Evolutionary conservation across 2,329 filamentous ascomycete species (phyloP).

Genomic region (Ascochyta pisi): DNA sequence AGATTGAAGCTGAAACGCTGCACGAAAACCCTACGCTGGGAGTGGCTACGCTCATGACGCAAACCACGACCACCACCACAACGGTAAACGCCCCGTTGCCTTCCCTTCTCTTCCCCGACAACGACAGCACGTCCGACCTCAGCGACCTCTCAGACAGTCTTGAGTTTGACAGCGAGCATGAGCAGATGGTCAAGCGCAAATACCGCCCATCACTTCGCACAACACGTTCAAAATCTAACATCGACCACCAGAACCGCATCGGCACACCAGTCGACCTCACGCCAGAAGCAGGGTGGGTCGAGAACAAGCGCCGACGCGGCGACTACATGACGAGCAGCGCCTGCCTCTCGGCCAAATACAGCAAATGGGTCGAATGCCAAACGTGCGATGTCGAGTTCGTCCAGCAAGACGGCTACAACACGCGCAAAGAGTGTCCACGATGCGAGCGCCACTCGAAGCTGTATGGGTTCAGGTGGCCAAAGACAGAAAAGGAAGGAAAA

Average conservation of each 20-base stretch:
- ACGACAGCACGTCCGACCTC: slow-evolving; percentile 47
- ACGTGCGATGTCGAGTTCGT: slow-evolving; percentile 85
- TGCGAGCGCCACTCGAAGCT: slow-evolving; percentile 96
- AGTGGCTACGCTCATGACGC: slow-evolving; percentile 39
- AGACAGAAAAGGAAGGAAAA: slow-evolving; percentile 82
- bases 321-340: slow-evolving; percentile 80
- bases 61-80: slow-evolving; percentile 24
- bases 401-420: slow-evolving; percentile 84
- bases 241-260: slow-evolving; percentile 33
- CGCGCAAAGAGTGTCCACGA: slow-evolving; percentile 82
- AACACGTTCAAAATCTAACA: slow-evolving; percentile 47
- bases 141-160: slow-evolving; percentile 49
- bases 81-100: slow-evolving; percentile 41
- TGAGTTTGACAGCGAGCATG: slow-evolving; percentile 48
- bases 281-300: slow-evolving; percentile 32
- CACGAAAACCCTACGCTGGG: slow-evolving; percentile 34
- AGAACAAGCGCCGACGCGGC: slow-evolving; percentile 49
- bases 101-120: slow-evolving; percentile 34
- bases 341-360: slow-evolving; percentile 76
- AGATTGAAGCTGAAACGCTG: slow-evolving; percentile 32
- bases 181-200: slow-evolving; percentile 48
- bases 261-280: slow-evolving; percentile 39
- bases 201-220: slow-evolving; percentile 35
- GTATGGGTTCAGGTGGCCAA: slow-evolving; percentile 95
- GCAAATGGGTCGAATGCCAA: slow-evolving; percentile 87